Conservation (phyloP, 768 basidiomycete species). For the Trametes meyenii region DNA sequence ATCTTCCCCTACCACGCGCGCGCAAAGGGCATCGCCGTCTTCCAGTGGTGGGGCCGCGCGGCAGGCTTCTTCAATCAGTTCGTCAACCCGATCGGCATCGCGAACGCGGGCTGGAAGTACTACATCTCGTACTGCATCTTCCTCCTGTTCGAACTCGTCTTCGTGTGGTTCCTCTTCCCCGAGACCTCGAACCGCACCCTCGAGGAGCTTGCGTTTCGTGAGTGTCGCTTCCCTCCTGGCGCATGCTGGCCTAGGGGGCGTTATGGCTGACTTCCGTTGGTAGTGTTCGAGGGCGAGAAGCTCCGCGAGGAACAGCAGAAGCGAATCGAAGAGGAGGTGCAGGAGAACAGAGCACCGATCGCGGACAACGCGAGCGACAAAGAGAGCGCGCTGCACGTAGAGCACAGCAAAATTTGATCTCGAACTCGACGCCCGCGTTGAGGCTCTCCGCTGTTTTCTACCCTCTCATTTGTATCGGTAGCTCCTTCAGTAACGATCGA, state of each 20-base stretch:
- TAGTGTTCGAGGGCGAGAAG: constrained; percentile 49
- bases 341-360: constrained; percentile 22
- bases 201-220: constrained; percentile 63
- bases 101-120: constrained; percentile 59
- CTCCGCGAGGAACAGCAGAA: constrained; percentile 43
- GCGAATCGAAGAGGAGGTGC: constrained; percentile 45
- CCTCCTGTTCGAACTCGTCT: constrained; percentile 54
- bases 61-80: constrained; percentile 68
- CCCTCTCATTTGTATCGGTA: not conserved
- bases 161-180: constrained; percentile 65
- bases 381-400: constrained; percentile 26
- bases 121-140: constrained; percentile 59
- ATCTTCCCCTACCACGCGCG: constrained; percentile 67
- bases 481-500: too few relatives aligned
- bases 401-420: constrained; percentile 5
- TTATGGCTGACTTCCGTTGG: not conserved
- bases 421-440: not conserved
- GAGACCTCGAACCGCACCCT: constrained; percentile 57
- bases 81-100: constrained; percentile 66
- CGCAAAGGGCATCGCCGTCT: constrained; percentile 61
- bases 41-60: constrained; percentile 58
- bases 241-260: too few relatives aligned
- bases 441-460: not conserved
- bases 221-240: constrained; percentile 23
- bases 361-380: constrained; percentile 26